Evolutionary conservation across 208 protist species (phyloP).

Genomic region (Lotmaria passim): DNA sequence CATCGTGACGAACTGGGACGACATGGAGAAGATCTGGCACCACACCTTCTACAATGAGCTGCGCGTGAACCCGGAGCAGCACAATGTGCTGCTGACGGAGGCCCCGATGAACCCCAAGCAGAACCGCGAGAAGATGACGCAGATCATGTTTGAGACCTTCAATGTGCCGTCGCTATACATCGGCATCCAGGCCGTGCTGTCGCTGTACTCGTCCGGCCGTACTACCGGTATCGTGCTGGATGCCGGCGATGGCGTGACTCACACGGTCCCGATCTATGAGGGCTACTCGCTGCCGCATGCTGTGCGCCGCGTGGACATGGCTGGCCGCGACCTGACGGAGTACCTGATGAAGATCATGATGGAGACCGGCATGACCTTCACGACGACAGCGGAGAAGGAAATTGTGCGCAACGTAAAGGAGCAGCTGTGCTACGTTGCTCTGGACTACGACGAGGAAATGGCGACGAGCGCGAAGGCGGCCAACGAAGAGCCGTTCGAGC

Average conservation of each 20-base stretch:
- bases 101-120: conserved; percentile 92
- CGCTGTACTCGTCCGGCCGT: conserved; percentile 92
- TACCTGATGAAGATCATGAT: conserved; percentile 95
- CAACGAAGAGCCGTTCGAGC: conserved; percentile 90
- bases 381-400: conserved; percentile 95
- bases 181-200: conserved; percentile 96
- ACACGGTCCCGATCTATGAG: conserved; percentile 95
- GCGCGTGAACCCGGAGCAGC: conserved; percentile 96
- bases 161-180: conserved; percentile 92
- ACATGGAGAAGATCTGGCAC: conserved; percentile 98
- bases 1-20: conserved; percentile 98
- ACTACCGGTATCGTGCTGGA: conserved; percentile 94
- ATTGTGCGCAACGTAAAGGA: conserved; percentile 97
- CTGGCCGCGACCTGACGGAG: conserved; percentile 95
- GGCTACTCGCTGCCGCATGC: conserved; percentile 91
- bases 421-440: conserved; percentile 93
- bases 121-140: conserved; percentile 95
- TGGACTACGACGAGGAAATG: conserved; percentile 98
- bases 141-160: conserved; percentile 96
- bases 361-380: conserved; percentile 96
- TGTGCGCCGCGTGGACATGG: conserved; percentile 89
- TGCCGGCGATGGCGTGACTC: conserved; percentile 93
- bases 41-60: conserved; percentile 99
- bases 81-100: conserved; percentile 95
- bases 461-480: conserved; percentile 86